These are phyloP conservation scores for Monilinia vaccinii-corymbosi DNA, from an alignment of 2,329 filamentous ascomycete genomes.

Conservation along the genomic window DNA sequence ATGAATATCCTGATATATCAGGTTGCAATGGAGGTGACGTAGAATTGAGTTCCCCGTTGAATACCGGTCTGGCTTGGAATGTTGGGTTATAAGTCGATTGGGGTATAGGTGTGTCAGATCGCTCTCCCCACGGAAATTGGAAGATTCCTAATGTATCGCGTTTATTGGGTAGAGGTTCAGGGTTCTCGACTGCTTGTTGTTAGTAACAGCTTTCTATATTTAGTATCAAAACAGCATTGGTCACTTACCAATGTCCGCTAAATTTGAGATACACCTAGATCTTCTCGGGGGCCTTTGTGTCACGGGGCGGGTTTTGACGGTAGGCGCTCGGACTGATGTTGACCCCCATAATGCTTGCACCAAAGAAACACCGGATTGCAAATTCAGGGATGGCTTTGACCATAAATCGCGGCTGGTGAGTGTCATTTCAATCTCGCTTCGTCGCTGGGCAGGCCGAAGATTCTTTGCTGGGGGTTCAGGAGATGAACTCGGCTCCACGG, in stretches of 20 bases:
- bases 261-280: constrained; percentile 46
- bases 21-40: constrained; percentile 22
- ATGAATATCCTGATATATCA: constrained; percentile 20
- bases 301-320: constrained; percentile 34
- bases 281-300: constrained; percentile 46
- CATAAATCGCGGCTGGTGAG: constrained; percentile 25
- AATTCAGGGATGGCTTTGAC: constrained; percentile 19
- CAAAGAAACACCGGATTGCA: constrained; percentile 4
- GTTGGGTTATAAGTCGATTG: constrained; percentile 31
- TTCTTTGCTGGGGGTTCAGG: constrained; percentile 24
- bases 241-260: constrained; percentile 46
- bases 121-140: constrained; percentile 58
- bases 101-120: constrained; percentile 44
- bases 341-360: constrained; percentile 27
- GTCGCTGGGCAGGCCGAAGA: constrained; percentile 23
- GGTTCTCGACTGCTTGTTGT: constrained; percentile 41
- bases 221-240: neutral
- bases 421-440: constrained; percentile 9
- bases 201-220: neutral
- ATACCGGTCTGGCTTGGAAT: constrained; percentile 14
- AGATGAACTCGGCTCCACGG: neutral
- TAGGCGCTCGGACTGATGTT: constrained; percentile 21
- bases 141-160: constrained; percentile 54
- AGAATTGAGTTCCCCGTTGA: constrained; percentile 22
- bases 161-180: constrained; percentile 48